A percentile compares a stretch with the other conserved stretches of the same genome.
These are phyloP conservation scores for Cymbopogon flexuosus DNA, from an alignment of 202 grass and related monocot species.

Conservation along the genomic window DNA sequence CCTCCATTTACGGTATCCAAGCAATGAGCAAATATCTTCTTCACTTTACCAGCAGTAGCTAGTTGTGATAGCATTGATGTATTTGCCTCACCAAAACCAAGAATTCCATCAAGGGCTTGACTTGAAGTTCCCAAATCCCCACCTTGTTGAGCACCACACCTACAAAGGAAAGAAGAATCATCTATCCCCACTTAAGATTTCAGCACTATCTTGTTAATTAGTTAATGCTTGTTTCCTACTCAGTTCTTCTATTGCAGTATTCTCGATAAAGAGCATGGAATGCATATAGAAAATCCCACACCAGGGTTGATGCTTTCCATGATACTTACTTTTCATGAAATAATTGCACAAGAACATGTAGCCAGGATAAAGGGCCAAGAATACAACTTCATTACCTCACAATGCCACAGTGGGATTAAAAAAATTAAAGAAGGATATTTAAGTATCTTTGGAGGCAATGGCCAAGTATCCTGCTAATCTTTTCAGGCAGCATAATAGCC, in stretches of 20 bases:
- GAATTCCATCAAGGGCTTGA: constrained; percentile 90
- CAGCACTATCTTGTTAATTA: constrained; percentile 1
- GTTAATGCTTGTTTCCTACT: neutral
- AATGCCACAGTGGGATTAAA: no score
- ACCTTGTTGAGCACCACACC: constrained; percentile 92
- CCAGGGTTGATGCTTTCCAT: no score
- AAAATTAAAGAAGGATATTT: no score
- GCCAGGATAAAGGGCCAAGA: no score
- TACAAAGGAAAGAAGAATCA: constrained; percentile 33
- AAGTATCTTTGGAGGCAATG: neutral
- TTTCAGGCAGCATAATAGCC: neutral
- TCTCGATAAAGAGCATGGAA: neutral
- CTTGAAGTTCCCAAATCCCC: constrained; percentile 79
- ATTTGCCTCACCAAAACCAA: constrained; percentile 97
- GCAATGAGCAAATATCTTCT: constrained; percentile 92
- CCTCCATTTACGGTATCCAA: constrained; percentile 83
- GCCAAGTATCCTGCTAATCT: neutral
- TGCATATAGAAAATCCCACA: neutral
- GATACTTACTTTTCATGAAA: no score
- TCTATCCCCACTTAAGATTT: constrained; percentile 23
- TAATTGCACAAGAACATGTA: no score
- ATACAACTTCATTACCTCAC: no score
- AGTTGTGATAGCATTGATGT: constrained; percentile 83
- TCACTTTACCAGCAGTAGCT: constrained; percentile 73
- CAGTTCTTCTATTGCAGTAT: neutral